Base-by-base conservation (phyloP, 139 green algal species). In the Picochlorum sp. region DNA sequence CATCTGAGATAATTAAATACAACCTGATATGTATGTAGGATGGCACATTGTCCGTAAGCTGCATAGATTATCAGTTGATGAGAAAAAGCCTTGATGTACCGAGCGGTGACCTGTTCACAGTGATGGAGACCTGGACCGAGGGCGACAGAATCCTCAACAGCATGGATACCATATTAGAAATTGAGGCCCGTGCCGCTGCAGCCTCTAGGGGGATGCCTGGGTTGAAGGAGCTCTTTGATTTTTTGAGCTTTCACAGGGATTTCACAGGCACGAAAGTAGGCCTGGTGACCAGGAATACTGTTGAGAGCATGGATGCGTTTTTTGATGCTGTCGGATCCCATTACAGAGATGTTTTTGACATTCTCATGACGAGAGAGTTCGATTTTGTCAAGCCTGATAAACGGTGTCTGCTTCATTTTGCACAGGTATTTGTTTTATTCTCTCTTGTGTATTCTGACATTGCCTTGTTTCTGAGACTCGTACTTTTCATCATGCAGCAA, bases 41-140 rank as follows among this genome's bases (percentile, higher is more conserved):
- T 49, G 78, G 78, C 33, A 88, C 81, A 0, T 56, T 88, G 14
- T 78, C 70, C 3, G 69, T 82, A 18, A 64, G 50, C 0, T 76
- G 81, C 63, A 89, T 89, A 9, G 72, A 84, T 49, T 89, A 85
- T 39, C 61, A 59, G 2, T 66, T 77, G 55, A 89, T 89, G 81
- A 59, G 81, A 0, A 16, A 64, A 30, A 30, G 69, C 3, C 77
- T 72, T 18, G 77, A 57, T 50, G 85, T 88, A 32, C 70, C 80
- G 4, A 28, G 75, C 10, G 82, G 82, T 14, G 82, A 89, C 39
- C 58, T 89, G 18, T 89, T 89, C 64, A 84, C 79, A 1, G 76
- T 82, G 24, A 82, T 89, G 72, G 81, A 89, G 69, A 35, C 58
- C 0, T 87, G 80, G 80, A 41, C 69, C 16, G 65, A 80, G 12